Base-by-base conservation (phyloP, 768 basidiomycete species). In the Ramaria sp. region DNA sequence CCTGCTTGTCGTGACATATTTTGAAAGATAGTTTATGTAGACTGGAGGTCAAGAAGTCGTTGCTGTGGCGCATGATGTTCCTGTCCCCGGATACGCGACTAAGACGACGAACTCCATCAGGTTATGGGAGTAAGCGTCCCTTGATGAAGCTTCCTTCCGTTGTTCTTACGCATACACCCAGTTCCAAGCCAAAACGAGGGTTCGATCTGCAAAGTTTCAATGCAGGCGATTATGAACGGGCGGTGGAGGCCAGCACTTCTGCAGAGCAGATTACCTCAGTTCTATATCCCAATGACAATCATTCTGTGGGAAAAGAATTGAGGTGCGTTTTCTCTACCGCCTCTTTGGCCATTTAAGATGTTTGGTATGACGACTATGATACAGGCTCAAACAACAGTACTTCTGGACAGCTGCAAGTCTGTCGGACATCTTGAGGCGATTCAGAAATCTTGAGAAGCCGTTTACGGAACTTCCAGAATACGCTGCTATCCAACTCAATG, bases 131-230 rank as follows among this genome's bases (percentile, higher is more conserved):
- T 57, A 39, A 54, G 53, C 49, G 22, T 5, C 19, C 11, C 27
- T 63, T 65, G n/a, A 22, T 4, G 7, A 19, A 24, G 10, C n/a
- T 31, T 19, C 17, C 4, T 51, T 57, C 19, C 4, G 33, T 34
- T 34, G 11, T 42, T 53, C 30, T 22, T 27, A 12, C 11, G n/a
- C 52, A 7, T 51, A 50, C 30, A 59, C n/a, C 15, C 11, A 57
- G 55, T 45, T 60, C 69, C 66, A 86, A 86, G 72, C 84, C 91
- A 22, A 90, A 91, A 75, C 76, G 89, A 63, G 90, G 88, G 1
- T 97, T 97, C 67, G 93, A 97, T 71, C 69, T 97, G 62, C 88
- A 92, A 69, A 88, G 87, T 47, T 98, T 97, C 81, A 98, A 98
- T 67, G 90, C 91, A 59, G 95, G 95, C 45, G 85, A 95, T 70